phyloP scores from a whole-genome alignment of 2,329 filamentous ascomycete species.

The Magnaporthales sp. region DNA sequence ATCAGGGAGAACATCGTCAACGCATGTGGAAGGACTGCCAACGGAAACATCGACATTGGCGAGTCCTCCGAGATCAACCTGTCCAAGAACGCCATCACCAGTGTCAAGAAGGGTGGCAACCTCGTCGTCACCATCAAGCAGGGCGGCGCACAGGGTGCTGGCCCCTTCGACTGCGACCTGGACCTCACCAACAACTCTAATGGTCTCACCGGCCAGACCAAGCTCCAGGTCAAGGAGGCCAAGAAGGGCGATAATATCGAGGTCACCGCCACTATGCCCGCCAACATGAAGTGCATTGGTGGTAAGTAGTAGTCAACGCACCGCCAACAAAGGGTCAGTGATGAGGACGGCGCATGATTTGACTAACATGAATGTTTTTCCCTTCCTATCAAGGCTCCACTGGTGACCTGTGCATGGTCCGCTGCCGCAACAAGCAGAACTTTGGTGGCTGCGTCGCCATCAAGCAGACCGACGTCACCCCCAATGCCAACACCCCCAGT shows the following conservation, averaged over 20 bases:
- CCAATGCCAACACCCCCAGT: conserved; percentile 32
- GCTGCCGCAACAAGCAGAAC: conserved; percentile 48
- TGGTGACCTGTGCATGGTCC: conserved; percentile 48
- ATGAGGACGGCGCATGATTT: too few relatives aligned
- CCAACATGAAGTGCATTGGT: conserved; percentile 37
- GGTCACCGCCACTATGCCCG: conserved; percentile 44
- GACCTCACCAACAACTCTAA: conserved; percentile 36
- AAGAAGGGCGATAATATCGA: conserved; percentile 34
- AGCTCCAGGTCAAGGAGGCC: conserved; percentile 10
- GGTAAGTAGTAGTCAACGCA: conserved; percentile 28
- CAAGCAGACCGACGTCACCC: conserved; percentile 38
- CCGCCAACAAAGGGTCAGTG: too few relatives aligned
- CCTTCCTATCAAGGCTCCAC: conserved; percentile 31
- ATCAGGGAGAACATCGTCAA: conserved; percentile 42
- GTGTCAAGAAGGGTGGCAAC: conserved; percentile 34
- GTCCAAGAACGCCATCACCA: conserved; percentile 33
- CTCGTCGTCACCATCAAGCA: conserved; percentile 41
- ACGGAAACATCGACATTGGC: conserved; percentile 54
- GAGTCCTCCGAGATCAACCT: conserved; percentile 44
- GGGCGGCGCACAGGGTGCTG: conserved; percentile 41
- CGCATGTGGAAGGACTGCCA: conserved; percentile 51
- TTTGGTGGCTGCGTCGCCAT: conserved; percentile 47
- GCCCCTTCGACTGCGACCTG: conserved; percentile 45
- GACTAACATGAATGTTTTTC: too few relatives aligned
- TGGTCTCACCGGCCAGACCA: conserved; percentile 33